phyloP scores from a whole-genome alignment of 306 rosid genomes.

The Carpinus fangiana region DNA sequence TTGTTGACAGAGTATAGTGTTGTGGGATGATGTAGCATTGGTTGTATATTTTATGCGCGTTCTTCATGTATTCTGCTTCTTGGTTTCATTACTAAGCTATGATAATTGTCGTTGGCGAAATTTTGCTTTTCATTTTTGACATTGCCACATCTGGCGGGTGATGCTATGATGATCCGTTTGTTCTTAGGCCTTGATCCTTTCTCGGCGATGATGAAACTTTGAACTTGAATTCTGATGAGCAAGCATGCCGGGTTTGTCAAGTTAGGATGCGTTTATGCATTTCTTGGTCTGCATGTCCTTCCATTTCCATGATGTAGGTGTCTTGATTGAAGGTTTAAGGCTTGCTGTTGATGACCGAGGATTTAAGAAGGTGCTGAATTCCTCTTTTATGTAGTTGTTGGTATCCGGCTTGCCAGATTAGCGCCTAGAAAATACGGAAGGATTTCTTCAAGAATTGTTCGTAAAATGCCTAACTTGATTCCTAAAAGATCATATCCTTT shows the following conservation, averaged over 20 bases:
- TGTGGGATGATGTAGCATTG: slow-evolving; percentile 19
- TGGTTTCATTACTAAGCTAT: slow-evolving; percentile 11
- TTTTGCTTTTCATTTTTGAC: slow-evolving; percentile 15
- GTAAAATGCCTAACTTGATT: slow-evolving; percentile 21
- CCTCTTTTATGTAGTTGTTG: not conserved
- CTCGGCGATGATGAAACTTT: slow-evolving; percentile 16
- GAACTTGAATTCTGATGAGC: slow-evolving; percentile 26
- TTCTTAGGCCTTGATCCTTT: slow-evolving; percentile 19
- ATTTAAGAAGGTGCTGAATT: slow-evolving; percentile 15
- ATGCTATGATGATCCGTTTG: slow-evolving; percentile 14
- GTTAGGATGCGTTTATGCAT: slow-evolving; percentile 22
- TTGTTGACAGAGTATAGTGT: slow-evolving; percentile 51
- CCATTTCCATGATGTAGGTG: slow-evolving; percentile 15
- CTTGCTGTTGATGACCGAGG: slow-evolving; percentile 16
- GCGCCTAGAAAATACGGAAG: slow-evolving; percentile 12
- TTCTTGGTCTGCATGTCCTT: slow-evolving; percentile 19
- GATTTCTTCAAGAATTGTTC: slow-evolving; percentile 21
- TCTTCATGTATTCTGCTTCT: slow-evolving; percentile 4
- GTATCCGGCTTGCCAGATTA: slow-evolving; percentile 19
- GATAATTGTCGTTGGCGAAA: slow-evolving; percentile 8
- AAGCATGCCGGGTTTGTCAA: slow-evolving; percentile 23
- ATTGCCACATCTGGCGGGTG: not conserved
- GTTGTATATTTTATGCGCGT: slow-evolving; percentile 22
- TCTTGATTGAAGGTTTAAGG: slow-evolving; percentile 18
- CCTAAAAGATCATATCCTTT: slow-evolving; percentile 10